phyloP scores from a whole-genome alignment of 192 early-diverging fungal genomes.

The Fimicolochytrium jonesii region DNA sequence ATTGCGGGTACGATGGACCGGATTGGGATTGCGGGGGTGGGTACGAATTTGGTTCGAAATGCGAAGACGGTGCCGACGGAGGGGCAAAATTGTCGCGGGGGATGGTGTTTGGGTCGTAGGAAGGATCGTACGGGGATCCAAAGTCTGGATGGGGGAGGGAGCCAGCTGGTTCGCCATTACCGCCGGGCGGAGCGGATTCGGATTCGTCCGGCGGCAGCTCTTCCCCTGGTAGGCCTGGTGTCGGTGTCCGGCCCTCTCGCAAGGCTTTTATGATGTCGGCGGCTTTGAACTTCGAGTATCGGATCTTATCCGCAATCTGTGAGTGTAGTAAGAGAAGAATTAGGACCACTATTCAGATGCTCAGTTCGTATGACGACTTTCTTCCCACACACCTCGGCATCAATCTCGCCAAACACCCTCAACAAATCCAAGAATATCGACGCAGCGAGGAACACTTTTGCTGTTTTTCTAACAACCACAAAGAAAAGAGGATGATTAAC shows the following conservation, averaged over 20 bases:
- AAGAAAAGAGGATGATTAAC: too few species aligned
- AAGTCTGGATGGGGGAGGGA: conserved; percentile 16
- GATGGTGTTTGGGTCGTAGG: conserved; percentile 13
- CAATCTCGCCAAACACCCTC: conserved; percentile 68
- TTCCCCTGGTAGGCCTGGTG: conserved; percentile 36
- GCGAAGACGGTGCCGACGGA: conserved; percentile 25
- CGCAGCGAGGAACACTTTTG: conserved; percentile 78
- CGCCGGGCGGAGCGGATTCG: background rate
- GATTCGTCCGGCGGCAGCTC: conserved; percentile 6
- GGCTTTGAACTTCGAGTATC: conserved; percentile 95
- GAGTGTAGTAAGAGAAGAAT: background rate
- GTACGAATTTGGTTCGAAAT: conserved; percentile 2
- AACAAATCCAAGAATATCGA: conserved; percentile 87
- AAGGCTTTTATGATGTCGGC: conserved; percentile 89
- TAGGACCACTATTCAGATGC: background rate
- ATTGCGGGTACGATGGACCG: too few species aligned
- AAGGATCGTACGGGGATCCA: conserved; percentile 24
- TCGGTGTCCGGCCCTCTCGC: conserved; percentile 74
- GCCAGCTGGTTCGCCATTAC: background rate
- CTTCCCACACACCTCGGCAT: conserved; percentile 22
- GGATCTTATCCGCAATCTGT: conserved; percentile 79
- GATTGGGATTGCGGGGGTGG: conserved; percentile 13
- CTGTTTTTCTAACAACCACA: conserved; percentile 85
- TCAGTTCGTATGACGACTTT: background rate
- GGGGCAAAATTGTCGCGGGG: too few species aligned